phyloP scores from a whole-genome alignment of 2,329 filamentous ascomycete genomes.

The Daldinia eschscholtzii region DNA sequence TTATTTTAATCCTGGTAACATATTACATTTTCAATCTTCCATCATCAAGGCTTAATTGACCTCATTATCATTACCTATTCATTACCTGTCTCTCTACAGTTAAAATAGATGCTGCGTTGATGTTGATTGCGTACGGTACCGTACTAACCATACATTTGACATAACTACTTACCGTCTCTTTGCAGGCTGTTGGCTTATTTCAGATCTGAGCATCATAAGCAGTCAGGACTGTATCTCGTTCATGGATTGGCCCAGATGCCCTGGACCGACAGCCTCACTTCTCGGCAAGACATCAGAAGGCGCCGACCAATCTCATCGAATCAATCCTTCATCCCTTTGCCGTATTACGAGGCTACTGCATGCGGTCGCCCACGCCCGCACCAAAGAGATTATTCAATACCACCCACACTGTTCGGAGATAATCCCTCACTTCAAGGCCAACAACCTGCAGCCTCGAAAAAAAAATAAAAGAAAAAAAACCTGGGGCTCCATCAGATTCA shows the following conservation, averaged over 20 bases:
- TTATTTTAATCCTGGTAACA: constrained; percentile 3
- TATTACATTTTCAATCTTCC: neutral
- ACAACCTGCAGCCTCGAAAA: constrained; percentile 42
- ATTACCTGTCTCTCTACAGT: neutral
- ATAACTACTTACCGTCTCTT: constrained; percentile 23
- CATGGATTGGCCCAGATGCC: constrained; percentile 46
- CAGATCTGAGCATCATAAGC: constrained; percentile 30
- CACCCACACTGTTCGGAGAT: constrained; percentile 52
- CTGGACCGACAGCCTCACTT: constrained; percentile 54
- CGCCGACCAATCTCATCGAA: constrained; percentile 49
- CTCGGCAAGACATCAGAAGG: constrained; percentile 48
- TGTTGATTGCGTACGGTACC: constrained; percentile 10
- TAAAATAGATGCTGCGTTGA: constrained; percentile 15
- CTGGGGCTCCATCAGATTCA: constrained; percentile 46
- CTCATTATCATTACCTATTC: neutral
- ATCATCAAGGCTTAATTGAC: neutral
- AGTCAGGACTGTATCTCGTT: constrained; percentile 25
- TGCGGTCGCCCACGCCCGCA: constrained; percentile 47
- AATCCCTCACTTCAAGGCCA: constrained; percentile 48
- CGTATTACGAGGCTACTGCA: constrained; percentile 54
- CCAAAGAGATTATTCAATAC: constrained; percentile 49
- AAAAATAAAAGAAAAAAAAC: constrained; percentile 17
- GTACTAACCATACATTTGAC: constrained; percentile 3
- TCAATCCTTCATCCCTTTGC: constrained; percentile 48
- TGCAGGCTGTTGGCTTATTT: constrained; percentile 42